Conservation (phyloP, 441 rosid genomes). For the Euphorbia celastroides region DNA sequence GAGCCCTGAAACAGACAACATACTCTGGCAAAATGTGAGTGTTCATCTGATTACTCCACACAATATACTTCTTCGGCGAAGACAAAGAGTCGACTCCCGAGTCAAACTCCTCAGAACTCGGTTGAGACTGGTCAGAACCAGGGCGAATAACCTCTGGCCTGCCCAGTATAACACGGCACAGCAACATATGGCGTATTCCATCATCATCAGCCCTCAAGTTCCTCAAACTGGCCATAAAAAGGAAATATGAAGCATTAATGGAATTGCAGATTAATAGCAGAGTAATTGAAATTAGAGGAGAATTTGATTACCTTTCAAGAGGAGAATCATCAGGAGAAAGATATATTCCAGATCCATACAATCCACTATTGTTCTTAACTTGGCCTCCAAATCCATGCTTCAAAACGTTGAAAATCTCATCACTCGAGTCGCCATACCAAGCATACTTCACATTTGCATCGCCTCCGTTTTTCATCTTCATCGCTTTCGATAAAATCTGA, state of each 20-base stretch:
- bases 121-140: constrained; percentile 48
- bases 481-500: constrained; percentile 45
- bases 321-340: constrained; percentile 58
- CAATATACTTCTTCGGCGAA: constrained; percentile 53
- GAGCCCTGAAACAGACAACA: constrained; percentile 51
- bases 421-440: constrained; percentile 47
- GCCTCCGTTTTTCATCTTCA: constrained; percentile 40
- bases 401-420: constrained; percentile 35
- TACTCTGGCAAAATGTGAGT: constrained; percentile 62
- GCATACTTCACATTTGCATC: constrained; percentile 53
- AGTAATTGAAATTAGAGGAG: too few species aligned
- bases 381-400: constrained; percentile 53
- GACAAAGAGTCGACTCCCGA: constrained; percentile 50
- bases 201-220: constrained; percentile 35
- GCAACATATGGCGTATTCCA: constrained; percentile 55
- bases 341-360: constrained; percentile 58
- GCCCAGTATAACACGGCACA: constrained; percentile 64
- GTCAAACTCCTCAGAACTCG: constrained; percentile 57
- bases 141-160: constrained; percentile 54
- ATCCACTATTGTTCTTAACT: constrained; percentile 28
- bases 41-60: constrained; percentile 74
- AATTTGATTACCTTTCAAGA: constrained; percentile 40
- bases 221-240: constrained; percentile 34
- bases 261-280: neutral
- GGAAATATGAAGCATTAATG: neutral